Conservation (phyloP, 1,139 yeast species). For the Scheffersomyces cryptocercus region DNA sequence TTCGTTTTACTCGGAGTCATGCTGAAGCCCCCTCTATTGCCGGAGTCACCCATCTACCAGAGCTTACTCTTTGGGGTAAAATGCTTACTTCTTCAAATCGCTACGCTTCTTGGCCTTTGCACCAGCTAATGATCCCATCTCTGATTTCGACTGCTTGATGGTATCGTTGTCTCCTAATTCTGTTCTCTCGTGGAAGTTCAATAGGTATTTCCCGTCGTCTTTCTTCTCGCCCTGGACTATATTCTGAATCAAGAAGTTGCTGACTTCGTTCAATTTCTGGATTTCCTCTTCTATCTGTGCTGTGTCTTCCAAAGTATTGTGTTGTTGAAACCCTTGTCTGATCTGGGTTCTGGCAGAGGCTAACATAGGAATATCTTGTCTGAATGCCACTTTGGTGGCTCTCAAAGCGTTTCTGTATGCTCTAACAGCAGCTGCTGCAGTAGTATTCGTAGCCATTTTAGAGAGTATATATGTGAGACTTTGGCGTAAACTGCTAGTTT, state of each 20-base stretch:
- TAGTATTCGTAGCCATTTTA: background rate
- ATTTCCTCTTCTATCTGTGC: constrained; percentile 54
- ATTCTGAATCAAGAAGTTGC: constrained; percentile 65
- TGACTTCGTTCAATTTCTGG: constrained; percentile 65
- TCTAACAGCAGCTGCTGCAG: constrained; percentile 29
- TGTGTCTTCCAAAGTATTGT: constrained; percentile 26
- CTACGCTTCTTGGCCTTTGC: constrained; percentile 29
- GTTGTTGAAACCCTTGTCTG: constrained; percentile 55
- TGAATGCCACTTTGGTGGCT: constrained; percentile 71
- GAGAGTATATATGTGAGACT: too few species aligned
- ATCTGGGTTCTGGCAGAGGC: constrained; percentile 66
- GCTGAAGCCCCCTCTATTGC: too few species aligned
- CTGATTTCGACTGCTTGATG: constrained; percentile 35
- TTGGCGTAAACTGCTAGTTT: too few species aligned
- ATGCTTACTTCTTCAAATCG: constrained; percentile 3
- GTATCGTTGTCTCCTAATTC: constrained; percentile 88
- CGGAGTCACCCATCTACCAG: too few species aligned
- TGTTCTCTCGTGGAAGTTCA: constrained; percentile 77
- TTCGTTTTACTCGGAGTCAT: background rate
- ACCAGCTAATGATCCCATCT: constrained; percentile 47
- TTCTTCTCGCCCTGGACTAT: constrained; percentile 79
- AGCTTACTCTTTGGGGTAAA: too few species aligned
- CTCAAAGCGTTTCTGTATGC: constrained; percentile 73
- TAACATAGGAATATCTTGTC: constrained; percentile 53
- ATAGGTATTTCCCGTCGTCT: constrained; percentile 44